Evolutionary conservation across 331 rosid species (phyloP), one percentile per base, ranked within the genome.

Genomic region (Malus hybrid): DNA sequence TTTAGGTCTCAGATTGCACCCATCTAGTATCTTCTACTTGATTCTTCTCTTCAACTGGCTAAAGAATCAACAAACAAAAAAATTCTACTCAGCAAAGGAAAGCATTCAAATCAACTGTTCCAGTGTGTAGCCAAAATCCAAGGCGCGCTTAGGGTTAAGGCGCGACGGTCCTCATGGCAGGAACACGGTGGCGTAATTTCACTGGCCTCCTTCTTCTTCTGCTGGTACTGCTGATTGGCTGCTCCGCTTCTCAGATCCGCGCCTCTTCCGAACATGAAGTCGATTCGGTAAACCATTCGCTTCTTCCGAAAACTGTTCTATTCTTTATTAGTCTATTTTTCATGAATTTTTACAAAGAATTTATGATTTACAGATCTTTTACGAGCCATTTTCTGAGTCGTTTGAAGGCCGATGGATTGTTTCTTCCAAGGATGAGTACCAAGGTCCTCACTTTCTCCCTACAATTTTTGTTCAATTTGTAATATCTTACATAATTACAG

Each of bases 351-450:
- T 33, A 33, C 46, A 18, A 24, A 72, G n/a, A 19, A n/a, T 36
- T 73, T 27, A 44, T 44, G 46, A 34, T 67, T 55, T 1, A 32
- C 68, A 95, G 99, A 88, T 90, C 82, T 87, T 89, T 55, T 89
- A 92, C 91, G 99, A 95, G 57, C 86, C 99, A 1, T 95, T 95
- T 74, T 95, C 90, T 11, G 93, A 88, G 63, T 27, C 76, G 48
- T 89, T 95, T 34, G 91, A 88, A 54, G 91, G 81, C 9, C 88
- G 96, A 20, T 95, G 99, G 99, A 80, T 88, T 64, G 88, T 77
- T 6, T 90, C 97, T 1, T 78, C 80, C 75, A 92, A 89, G 74
- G 93, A 88, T 7, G 97, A 88, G 0, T 95, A 89, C 72, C 76
- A 73, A 76, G 99, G 99, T 94, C 5, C 4, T 0, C 62, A 50